A percentile compares a stretch with the other conserved stretches of the same genome.
Evolutionary conservation across 164 flowering plant genomes (phyloP).

Genomic region (Vitis riparia): DNA sequence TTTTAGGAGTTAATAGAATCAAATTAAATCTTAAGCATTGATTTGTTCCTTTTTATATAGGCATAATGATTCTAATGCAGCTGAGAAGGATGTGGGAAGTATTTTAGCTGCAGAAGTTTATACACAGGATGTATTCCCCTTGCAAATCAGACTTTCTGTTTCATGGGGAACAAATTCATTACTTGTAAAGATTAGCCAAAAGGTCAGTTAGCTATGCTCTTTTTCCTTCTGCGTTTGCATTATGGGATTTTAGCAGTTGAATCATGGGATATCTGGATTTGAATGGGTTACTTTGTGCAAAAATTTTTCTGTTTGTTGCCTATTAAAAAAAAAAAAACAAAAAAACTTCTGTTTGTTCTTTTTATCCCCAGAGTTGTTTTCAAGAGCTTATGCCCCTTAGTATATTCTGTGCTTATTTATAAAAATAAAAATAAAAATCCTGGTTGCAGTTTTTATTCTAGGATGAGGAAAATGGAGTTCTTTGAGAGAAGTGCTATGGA

Average conservation of each 20-base stretch:
- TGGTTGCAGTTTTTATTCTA: no score
- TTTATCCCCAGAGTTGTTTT: no score
- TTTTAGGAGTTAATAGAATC: background rate
- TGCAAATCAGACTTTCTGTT: slow-evolving; percentile 32
- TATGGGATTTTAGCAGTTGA: background rate
- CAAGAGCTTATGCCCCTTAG: no score
- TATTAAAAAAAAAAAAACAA: no score
- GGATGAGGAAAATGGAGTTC: no score
- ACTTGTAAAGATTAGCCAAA: slow-evolving; percentile 29
- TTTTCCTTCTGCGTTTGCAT: background rate
- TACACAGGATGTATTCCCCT: slow-evolving; percentile 26
- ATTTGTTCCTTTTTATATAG: slow-evolving; percentile 11
- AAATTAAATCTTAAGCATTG: background rate
- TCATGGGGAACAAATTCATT: slow-evolving; percentile 22
- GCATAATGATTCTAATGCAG: slow-evolving; percentile 23
- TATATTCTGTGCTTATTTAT: no score
- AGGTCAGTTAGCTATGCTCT: slow-evolving; percentile 23
- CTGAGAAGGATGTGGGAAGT: slow-evolving; percentile 3
- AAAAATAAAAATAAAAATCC: no score
- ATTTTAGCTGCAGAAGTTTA: slow-evolving; percentile 8
- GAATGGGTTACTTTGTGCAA: background rate
- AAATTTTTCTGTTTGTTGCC: no score
- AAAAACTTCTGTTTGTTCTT: no score
- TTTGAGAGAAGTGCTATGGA: no score
- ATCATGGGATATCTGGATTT: no score